Conservation (phyloP, 805 yeast genomes). For the Starmera caribaea region DNA sequence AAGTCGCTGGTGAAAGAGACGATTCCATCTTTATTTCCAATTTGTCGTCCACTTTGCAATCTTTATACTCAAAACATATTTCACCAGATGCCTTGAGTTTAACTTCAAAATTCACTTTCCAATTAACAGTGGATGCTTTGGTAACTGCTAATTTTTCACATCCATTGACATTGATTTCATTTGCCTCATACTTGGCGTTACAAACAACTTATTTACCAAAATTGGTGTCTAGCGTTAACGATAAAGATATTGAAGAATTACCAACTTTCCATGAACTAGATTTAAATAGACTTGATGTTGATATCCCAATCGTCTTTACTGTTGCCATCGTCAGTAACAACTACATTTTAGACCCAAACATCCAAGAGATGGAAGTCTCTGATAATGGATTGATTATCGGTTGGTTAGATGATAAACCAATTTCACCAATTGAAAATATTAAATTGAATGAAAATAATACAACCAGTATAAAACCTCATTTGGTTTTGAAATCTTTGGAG, state of each 20-base stretch:
- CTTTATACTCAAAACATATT: constrained; percentile 41
- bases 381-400: constrained; percentile 76
- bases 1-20: constrained; percentile 71
- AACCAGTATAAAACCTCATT: constrained; percentile 43
- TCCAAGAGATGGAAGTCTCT: constrained; percentile 80
- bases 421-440: constrained; percentile 66
- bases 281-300: constrained; percentile 49
- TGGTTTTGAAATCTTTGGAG: constrained; percentile 44
- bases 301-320: constrained; percentile 73
- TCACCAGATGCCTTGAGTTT: constrained; percentile 45
- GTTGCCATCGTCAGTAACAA: constrained; percentile 62
- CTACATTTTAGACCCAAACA: constrained; percentile 73
- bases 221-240: constrained; percentile 58
- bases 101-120: constrained; percentile 67
- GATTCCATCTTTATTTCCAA: constrained; percentile 62
- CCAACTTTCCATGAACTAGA: constrained; percentile 85
- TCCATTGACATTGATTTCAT: constrained; percentile 72
- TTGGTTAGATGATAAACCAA: constrained; percentile 57
- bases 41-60: constrained; percentile 51
- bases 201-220: constrained; percentile 70
- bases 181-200: constrained; percentile 75
- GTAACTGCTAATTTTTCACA: constrained; percentile 70
- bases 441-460: constrained; percentile 42
- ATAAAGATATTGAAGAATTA: constrained; percentile 61
- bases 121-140: constrained; percentile 70